Percentiles rank a stretch among this genome's conserved stretches.
Conservation (phyloP, 202 grass and related monocot genomes). For the Zizania palustris region DNA sequence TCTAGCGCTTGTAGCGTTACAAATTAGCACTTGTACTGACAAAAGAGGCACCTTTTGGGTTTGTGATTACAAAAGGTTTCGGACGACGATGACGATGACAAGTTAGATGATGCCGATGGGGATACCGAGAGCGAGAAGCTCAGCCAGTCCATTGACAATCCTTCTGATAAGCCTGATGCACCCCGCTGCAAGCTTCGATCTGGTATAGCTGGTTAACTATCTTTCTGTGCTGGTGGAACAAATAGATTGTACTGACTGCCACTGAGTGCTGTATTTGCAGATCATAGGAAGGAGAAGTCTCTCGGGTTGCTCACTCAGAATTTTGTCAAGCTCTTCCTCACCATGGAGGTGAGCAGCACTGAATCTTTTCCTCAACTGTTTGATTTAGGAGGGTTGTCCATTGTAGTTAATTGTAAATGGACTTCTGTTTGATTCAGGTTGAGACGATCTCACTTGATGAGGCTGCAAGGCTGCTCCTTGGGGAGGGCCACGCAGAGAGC, state of each 20-base stretch:
- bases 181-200: constrained; percentile 50
- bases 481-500: constrained; percentile 66
- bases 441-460: constrained; percentile 79
- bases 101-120: constrained; percentile 54
- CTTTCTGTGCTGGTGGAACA: neutral
- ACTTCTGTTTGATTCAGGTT: constrained; percentile 39
- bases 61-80: constrained; percentile 44
- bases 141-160: constrained; percentile 32
- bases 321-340: constrained; percentile 94
- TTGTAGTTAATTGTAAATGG: neutral
- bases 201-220: constrained; percentile 45
- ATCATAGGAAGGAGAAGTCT: constrained; percentile 85
- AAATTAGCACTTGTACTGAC: constrained; percentile 23
- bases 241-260: neutral
- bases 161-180: constrained; percentile 41
- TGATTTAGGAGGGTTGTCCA: neutral
- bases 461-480: constrained; percentile 74
- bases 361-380: neutral
- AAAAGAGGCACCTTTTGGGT: neutral
- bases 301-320: constrained; percentile 91
- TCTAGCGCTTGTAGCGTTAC: neutral
- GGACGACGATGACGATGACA: constrained; percentile 73
- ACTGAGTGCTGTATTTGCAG: constrained; percentile 18
- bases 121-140: constrained; percentile 61
- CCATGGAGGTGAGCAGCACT: constrained; percentile 56